Evolutionary conservation across 805 yeast genomes (phyloP).

Genomic region (Sugiyamaella mastotermitis): DNA sequence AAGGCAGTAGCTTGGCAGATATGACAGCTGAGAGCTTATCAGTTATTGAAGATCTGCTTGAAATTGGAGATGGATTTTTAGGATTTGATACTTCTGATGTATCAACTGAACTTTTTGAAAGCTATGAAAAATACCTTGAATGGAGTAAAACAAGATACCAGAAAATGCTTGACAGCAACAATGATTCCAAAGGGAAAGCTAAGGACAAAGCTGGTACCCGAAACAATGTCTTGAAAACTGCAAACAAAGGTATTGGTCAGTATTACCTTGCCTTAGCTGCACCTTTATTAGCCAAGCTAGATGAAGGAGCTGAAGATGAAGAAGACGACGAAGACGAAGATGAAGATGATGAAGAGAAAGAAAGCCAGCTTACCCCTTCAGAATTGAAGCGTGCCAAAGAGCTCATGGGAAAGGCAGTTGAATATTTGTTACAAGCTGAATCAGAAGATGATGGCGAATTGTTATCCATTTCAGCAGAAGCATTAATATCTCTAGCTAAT

Average conservation of each 20-base stretch:
- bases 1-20: slow-evolving; percentile 1
- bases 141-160: slow-evolving; percentile 20
- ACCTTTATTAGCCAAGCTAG: slow-evolving; percentile 25
- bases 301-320: slow-evolving; percentile 25
- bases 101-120: background rate
- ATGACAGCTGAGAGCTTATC: background rate
- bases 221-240: slow-evolving; percentile 15
- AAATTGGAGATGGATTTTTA: slow-evolving; percentile 53
- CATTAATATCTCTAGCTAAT: slow-evolving; percentile 73
- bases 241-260: slow-evolving; percentile 30
- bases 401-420: slow-evolving; percentile 48
- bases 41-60: slow-evolving; percentile 27
- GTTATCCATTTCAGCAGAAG: slow-evolving; percentile 84
- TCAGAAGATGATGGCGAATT: slow-evolving; percentile 65
- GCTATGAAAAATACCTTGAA: slow-evolving; percentile 7
- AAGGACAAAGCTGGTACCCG: slow-evolving; percentile 13
- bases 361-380: slow-evolving; percentile 6
- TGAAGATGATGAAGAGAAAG: slow-evolving; percentile 28
- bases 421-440: slow-evolving; percentile 52
- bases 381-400: slow-evolving; percentile 32
- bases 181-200: slow-evolving; percentile 15
- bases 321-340: slow-evolving; percentile 18
- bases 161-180: slow-evolving; percentile 10
- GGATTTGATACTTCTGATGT: slow-evolving; percentile 27
- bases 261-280: slow-evolving; percentile 26